These are phyloP conservation scores for Annulohypoxylon moriforme DNA, from an alignment of 495 filamentous ascomycete species.

Conservation along the genomic window DNA sequence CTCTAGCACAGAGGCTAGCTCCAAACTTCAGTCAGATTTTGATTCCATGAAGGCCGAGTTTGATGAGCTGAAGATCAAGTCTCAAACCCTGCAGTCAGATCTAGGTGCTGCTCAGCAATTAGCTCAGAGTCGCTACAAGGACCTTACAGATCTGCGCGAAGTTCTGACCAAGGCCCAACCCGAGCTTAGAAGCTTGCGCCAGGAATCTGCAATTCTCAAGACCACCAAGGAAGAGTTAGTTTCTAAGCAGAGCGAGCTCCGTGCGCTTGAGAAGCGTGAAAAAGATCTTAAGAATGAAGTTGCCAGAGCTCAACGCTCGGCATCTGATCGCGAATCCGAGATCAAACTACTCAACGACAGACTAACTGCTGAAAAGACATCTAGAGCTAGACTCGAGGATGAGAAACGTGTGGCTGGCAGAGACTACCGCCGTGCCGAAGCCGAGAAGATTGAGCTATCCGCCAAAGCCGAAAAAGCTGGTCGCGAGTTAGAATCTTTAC, in stretches of 20 bases:
- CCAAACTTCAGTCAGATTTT: conserved; percentile 68
- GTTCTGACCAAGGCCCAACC: conserved; percentile 86
- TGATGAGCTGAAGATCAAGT: conserved; percentile 77
- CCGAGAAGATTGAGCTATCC: conserved; percentile 78
- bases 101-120: conserved; percentile 86
- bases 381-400: conserved; percentile 80
- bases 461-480: conserved; percentile 75
- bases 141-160: conserved; percentile 80
- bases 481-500: conserved; percentile 73
- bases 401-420: conserved; percentile 73
- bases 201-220: conserved; percentile 79
- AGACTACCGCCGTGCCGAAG: conserved; percentile 78
- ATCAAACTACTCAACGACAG: conserved; percentile 80
- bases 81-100: conserved; percentile 79
- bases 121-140: conserved; percentile 86
- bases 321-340: conserved; percentile 79
- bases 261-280: conserved; percentile 79
- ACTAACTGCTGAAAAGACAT: conserved; percentile 77
- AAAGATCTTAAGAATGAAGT: conserved; percentile 83
- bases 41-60: conserved; percentile 75
- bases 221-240: conserved; percentile 75
- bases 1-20: conserved; percentile 48
- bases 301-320: conserved; percentile 71
- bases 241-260: conserved; percentile 74
- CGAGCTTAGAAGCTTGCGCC: conserved; percentile 78